Percentiles rank a stretch among this genome's conserved stretches.
These are phyloP conservation scores for Candida endomychidarum DNA, from an alignment of 805 yeast species.

Conservation along the genomic window DNA sequence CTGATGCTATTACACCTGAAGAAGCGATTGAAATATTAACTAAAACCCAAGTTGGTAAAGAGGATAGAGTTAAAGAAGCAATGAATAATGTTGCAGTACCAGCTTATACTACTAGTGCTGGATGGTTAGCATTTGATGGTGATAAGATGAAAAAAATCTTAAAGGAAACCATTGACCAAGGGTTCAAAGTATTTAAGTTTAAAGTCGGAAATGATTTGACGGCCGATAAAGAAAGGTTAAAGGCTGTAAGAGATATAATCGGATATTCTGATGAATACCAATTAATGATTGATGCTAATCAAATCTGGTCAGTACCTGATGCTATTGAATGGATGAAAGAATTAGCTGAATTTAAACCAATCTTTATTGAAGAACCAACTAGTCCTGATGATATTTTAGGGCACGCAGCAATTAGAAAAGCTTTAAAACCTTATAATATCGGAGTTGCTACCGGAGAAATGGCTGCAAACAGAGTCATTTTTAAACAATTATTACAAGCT, in stretches of 20 bases:
- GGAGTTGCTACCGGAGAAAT: constrained; percentile 20
- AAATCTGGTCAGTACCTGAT: constrained; percentile 19
- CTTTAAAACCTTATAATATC: constrained; percentile 16
- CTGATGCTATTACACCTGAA: constrained; percentile 45
- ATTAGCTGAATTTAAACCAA: constrained; percentile 17
- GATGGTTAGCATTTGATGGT: constrained; percentile 44
- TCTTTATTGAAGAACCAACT: constrained; percentile 19
- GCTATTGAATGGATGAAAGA: constrained; percentile 20
- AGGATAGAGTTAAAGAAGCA: constrained; percentile 21
- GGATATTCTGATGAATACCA: constrained; percentile 33
- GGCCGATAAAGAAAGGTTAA: constrained; percentile 32
- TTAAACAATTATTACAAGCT: constrained; percentile 18
- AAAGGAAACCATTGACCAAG: constrained; percentile 31
- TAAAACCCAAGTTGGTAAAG: constrained; percentile 29
- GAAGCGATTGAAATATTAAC: constrained; percentile 35
- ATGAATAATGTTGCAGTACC: constrained; percentile 36
- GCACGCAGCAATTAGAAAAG: constrained; percentile 19
- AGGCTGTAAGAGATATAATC: constrained; percentile 38
- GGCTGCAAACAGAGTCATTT: constrained; percentile 19
- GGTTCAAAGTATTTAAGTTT: constrained; percentile 42
- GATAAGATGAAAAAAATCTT: constrained; percentile 34
- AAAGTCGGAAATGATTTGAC: constrained; percentile 41
- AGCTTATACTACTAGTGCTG: constrained; percentile 46
- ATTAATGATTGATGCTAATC: constrained; percentile 18
- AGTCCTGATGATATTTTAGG: constrained; percentile 18